phyloP scores from a whole-genome alignment of 306 rosid species.

The Vigna radiata region DNA sequence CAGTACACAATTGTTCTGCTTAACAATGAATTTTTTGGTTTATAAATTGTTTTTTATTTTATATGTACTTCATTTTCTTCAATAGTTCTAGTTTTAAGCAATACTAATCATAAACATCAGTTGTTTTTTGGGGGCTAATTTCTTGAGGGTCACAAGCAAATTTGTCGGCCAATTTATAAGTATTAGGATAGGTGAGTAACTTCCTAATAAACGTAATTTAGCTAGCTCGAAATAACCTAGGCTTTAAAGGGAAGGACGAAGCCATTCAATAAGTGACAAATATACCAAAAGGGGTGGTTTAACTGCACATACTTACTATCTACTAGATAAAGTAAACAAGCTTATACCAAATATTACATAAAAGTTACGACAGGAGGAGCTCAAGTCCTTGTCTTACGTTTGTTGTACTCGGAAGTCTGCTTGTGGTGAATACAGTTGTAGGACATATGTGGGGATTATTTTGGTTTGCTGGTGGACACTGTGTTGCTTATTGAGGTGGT shows the following conservation, averaged over 20 bases:
- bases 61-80: slow-evolving; percentile 1
- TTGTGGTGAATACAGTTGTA: too few species aligned
- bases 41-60: slow-evolving; percentile 12
- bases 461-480: too few species aligned
- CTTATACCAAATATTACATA: background rate
- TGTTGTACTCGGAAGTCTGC: background rate
- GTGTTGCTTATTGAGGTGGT: too few species aligned
- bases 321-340: background rate
- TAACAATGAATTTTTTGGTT: slow-evolving; percentile 12
- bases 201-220: background rate
- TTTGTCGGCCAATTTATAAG: background rate
- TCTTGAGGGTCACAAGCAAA: background rate
- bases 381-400: background rate
- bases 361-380: background rate
- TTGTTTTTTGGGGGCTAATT: background rate
- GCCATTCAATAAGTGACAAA: background rate
- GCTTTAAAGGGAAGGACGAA: background rate
- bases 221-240: background rate
- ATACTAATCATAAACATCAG: background rate
- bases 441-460: too few species aligned
- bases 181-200: background rate
- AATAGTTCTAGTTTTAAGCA: background rate
- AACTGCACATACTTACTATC: too few species aligned
- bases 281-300: background rate
- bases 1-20: too few species aligned